Evolutionary conservation across 1,139 yeast species (phyloP), one percentile per base, ranked within the genome.

Genomic region (Yamadazyma sp.): DNA sequence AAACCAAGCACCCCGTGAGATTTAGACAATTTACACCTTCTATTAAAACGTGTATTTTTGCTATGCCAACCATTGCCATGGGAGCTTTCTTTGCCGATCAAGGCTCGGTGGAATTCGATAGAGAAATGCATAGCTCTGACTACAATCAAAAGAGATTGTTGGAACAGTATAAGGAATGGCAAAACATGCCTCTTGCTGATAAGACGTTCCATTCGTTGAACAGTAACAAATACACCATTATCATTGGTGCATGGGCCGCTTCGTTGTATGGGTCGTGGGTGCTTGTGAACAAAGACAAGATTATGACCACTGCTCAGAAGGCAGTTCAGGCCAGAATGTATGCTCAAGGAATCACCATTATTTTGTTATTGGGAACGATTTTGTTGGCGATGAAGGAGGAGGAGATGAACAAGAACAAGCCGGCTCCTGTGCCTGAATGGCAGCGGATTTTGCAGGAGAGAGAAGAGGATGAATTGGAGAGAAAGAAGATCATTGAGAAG

Each of bases 291-390:
- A 77, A 75, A 51, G 96, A 88, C 62, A 83, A 80, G 50, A 72
- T 80, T 60, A 74, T 88, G 82, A 78, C 89, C 40, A 77, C 76
- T 42, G 70, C 95, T 4, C 96, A 89, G 65, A 89, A 88, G 62
- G 79, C 87, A 28, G 96, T 87, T 22, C 95, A 86, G 61, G 96
- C 96, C 21, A 83, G 96, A 76, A 88, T 88, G 82, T 87, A 87
- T 59, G 96, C 96, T 7, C 96, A 88, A 63, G 89, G 86, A 45
- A 66, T 86, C 42, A 81, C 90, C 2, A 83, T 83, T 41, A 70
- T 76, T 8, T 67, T 85, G 44, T 66, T 84, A 49, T 64, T 85
- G 46, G 82, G 80, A 26, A 78, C 89, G 3, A 70, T 84, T 49
- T 77, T 81, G 34, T 67, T 84, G 51, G 70, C 81, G 29, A 69